Conservation (phyloP, 139 green algal genomes). For the Picochlorum sp. region DNA sequence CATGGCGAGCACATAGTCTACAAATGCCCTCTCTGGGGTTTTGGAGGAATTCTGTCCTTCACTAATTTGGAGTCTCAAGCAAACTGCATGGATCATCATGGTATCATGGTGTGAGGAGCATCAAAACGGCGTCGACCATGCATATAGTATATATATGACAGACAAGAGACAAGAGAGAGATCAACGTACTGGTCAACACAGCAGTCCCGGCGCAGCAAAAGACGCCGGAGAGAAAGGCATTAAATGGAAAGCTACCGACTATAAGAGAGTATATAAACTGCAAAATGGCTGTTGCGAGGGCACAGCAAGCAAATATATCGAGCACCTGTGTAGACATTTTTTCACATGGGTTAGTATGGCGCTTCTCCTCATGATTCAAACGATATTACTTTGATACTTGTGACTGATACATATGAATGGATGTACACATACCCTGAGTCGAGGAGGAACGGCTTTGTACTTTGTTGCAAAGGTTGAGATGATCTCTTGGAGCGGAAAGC, state of each 20-base stretch:
- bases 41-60: conserved; percentile 34
- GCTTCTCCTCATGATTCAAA: no score
- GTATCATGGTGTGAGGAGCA: not conserved
- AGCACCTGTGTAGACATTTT: conserved; percentile 27
- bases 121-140: no score
- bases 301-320: conserved; percentile 38
- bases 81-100: not conserved
- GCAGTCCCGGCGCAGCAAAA: conserved; percentile 65
- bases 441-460: no score
- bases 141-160: no score
- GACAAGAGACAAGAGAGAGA: not conserved
- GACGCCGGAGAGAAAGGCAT: conserved; percentile 73
- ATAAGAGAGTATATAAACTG: conserved; percentile 70
- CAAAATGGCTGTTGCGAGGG: conserved; percentile 5
- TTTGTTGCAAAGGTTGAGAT: no score
- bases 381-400: no score
- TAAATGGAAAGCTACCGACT: conserved; percentile 81
- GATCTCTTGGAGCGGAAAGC: no score
- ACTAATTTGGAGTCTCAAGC: conserved; percentile 58
- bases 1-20: conserved; percentile 67
- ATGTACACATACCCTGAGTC: no score
- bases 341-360: not conserved
- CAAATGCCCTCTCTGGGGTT: conserved; percentile 53
- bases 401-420: no score
- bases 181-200: conserved; percentile 56